A percentile compares a stretch with the other conserved stretches of the same genome.
These are phyloP conservation scores for Eimeria necatrix DNA, from an alignment of 169 alveolate species.

Conservation along the genomic window DNA sequence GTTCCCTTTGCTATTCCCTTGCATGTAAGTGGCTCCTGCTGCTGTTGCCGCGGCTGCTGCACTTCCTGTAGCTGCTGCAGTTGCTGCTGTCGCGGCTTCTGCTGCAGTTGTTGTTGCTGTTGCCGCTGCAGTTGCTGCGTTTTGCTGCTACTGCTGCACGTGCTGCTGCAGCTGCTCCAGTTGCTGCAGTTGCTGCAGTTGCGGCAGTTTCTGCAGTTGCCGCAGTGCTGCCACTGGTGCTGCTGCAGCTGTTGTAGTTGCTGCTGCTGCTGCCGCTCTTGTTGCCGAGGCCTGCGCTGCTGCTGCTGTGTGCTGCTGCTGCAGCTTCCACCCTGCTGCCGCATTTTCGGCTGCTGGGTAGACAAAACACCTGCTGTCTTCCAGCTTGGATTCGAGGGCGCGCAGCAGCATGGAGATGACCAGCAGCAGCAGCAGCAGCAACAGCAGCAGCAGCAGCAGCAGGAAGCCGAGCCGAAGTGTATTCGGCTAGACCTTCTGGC, in stretches of 20 bases:
- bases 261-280: neutral
- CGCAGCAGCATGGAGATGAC: conserved; percentile 18
- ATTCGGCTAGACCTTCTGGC: conserved; percentile 9
- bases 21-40: neutral
- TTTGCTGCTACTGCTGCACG: neutral
- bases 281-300: neutral
- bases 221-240: neutral
- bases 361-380: conserved; percentile 4
- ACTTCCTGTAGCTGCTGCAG: neutral
- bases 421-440: neutral
- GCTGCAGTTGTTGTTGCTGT: neutral
- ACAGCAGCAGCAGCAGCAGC: neutral
- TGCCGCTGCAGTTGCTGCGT: too few relatives aligned
- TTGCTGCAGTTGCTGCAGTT: neutral
- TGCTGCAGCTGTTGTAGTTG: conserved; percentile 6
- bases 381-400: neutral
- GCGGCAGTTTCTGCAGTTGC: neutral
- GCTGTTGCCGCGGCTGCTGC: neutral
- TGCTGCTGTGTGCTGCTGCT: conserved; percentile 6
- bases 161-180: neutral
- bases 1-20: neutral
- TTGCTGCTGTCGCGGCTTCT: neutral
- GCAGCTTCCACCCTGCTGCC: conserved; percentile 24
- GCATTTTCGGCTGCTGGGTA: conserved; percentile 4
- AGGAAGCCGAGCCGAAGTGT: neutral